phyloP scores from a whole-genome alignment of 768 basidiomycete species.

The Lentinula guzmanii region DNA sequence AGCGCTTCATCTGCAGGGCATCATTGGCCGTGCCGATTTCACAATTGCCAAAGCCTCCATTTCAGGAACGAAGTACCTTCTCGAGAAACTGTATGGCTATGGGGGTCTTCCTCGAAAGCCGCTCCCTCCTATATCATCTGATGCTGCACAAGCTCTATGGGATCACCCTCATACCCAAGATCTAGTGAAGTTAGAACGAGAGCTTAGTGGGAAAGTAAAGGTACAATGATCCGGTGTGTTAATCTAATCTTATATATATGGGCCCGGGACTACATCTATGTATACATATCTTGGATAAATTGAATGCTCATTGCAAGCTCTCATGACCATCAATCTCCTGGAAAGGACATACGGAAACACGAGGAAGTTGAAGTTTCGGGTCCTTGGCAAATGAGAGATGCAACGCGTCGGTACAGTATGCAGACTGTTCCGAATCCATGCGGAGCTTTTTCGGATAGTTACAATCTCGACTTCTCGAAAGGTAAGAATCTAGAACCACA shows the following conservation, averaged over 20 bases:
- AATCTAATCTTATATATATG: not conserved
- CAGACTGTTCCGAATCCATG: too few species aligned
- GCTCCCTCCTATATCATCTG: conserved; percentile 56
- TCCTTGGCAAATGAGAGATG: too few species aligned
- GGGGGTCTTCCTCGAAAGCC: conserved; percentile 78
- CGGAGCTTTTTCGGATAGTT: too few species aligned
- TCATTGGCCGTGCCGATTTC: conserved; percentile 75
- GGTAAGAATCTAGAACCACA: too few species aligned
- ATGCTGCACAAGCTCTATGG: conserved; percentile 58
- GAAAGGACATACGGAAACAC: too few species aligned
- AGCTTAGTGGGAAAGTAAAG: conserved; percentile 37
- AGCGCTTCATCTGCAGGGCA: conserved; percentile 71
- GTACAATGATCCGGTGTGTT: not conserved
- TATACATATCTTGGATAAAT: not conserved
- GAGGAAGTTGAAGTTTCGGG: too few species aligned
- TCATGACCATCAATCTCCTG: too few species aligned
- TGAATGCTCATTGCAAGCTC: too few species aligned
- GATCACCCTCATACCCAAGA: conserved; percentile 65
- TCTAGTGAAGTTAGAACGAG: conserved; percentile 59
- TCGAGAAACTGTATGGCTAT: conserved; percentile 74
- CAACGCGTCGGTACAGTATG: too few species aligned
- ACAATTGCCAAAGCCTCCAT: conserved; percentile 74
- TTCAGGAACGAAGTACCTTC: conserved; percentile 76
- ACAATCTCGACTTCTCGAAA: too few species aligned
- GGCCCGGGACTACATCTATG: not conserved